Base-by-base conservation (phyloP, 2,329 filamentous ascomycete genomes). In the Penicillium verrucosum region DNA sequence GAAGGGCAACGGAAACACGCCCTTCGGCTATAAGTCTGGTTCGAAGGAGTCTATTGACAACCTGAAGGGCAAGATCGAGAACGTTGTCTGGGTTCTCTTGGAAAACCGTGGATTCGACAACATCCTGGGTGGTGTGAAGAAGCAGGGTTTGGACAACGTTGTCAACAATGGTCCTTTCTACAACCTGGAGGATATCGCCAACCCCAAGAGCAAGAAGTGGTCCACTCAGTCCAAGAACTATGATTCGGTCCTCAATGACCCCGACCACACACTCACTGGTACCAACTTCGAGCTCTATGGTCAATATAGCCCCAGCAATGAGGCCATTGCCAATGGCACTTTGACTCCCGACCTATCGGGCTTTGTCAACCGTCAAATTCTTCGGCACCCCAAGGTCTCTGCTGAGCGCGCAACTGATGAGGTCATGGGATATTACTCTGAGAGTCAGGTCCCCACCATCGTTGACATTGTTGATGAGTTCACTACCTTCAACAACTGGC, bases 341-440 rank as follows among this genome's bases (percentile, higher is more conserved):
- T 60, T 72, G 42, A 63, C 57, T 40, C 59, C 70, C 10, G 63
- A 59, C 42, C 65, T 70, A 30, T 59, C 69, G 12, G 74, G 75
- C 46, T 77, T 77, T 56, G 65, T 75, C 23, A 59, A 73, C 38
- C 72, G 73, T 59, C 74, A 77, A 63, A 57, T 75, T 40, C 52
- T 57, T 6, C 49, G 54, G 4, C 72, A 77, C 59, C 64, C 69
- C 16, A 53, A 43, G 32, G 68, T 70, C 52, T 65, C 65, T 41
- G 66, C 68, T 49, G 46, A 67, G 47, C 63, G 66, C 23, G 65
- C 63, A 11, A 66, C 73, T 16, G 67, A 72, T 50, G 69, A 77
- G 63, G 74, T 76, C 43, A 70, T 77, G 65, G 72, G 73, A 59
- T 77, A 76, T 61, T 77, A 77, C 64, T 71, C 73, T 5, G 73